Evolutionary conservation across 2,329 filamentous ascomycete genomes (phyloP).

Genomic region (Mycocentrospora acerina): DNA sequence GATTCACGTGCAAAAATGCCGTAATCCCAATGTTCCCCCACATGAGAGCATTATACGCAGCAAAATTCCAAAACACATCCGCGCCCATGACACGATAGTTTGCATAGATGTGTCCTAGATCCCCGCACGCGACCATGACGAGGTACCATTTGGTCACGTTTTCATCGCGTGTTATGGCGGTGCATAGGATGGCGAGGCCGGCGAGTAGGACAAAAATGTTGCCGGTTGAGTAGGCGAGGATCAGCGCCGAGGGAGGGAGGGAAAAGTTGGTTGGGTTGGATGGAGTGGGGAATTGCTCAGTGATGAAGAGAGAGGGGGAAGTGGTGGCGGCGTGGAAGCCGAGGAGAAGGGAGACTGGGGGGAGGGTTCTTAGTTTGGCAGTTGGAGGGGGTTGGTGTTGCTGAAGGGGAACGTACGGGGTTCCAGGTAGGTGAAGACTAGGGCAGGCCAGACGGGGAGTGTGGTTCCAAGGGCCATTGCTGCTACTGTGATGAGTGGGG

Average conservation of each 20-base stretch:
- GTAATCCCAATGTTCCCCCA: slow-evolving; percentile 29
- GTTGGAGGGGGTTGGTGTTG: background rate
- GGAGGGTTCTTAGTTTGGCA: slow-evolving; percentile 4
- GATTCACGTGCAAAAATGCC: slow-evolving; percentile 25
- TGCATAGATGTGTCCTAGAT: slow-evolving; percentile 28
- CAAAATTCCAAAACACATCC: slow-evolving; percentile 25
- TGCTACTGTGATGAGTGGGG: too few relatives aligned
- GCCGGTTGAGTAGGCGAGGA: slow-evolving; percentile 24
- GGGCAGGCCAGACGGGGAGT: slow-evolving; percentile 26
- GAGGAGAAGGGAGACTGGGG: slow-evolving; percentile 9
- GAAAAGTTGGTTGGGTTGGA: slow-evolving; percentile 4
- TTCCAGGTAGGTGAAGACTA: slow-evolving; percentile 31
- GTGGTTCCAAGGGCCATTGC: slow-evolving; percentile 27
- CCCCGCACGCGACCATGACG: slow-evolving; percentile 16
- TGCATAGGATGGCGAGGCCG: slow-evolving; percentile 23
- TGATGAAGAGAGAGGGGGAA: slow-evolving; percentile 16
- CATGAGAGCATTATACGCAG: slow-evolving; percentile 25
- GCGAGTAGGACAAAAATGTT: slow-evolving; percentile 28
- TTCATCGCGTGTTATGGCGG: slow-evolving; percentile 24
- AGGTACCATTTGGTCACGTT: slow-evolving; percentile 27
- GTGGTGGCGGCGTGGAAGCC: slow-evolving; percentile 18
- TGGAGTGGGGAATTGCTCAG: slow-evolving; percentile 16
- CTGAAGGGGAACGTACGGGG: slow-evolving; percentile 18
- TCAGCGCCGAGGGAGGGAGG: slow-evolving; percentile 8
- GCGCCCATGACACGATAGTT: slow-evolving; percentile 25